Percentiles rank a stretch among this genome's conserved stretches.
Evolutionary conservation across 805 yeast species (phyloP).

Genomic region (Metschnikowia borealis): DNA sequence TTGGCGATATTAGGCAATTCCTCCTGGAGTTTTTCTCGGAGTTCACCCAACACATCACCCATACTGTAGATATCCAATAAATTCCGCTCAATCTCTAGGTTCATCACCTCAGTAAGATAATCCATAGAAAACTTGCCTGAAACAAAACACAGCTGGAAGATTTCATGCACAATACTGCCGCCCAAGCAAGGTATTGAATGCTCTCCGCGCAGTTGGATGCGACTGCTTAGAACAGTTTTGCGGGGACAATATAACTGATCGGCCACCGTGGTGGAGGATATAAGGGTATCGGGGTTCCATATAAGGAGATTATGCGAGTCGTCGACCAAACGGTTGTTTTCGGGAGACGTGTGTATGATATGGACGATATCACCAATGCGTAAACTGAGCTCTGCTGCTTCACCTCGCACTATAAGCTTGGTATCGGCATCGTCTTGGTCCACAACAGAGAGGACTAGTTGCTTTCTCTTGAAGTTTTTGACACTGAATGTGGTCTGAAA

Average conservation of each 20-base stretch:
- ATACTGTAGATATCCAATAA: slow-evolving; percentile 53
- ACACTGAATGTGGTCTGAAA: slow-evolving; percentile 27
- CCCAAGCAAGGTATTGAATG: slow-evolving; percentile 59
- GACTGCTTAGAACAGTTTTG: slow-evolving; percentile 56
- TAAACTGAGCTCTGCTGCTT: slow-evolving; percentile 51
- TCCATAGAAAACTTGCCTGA: slow-evolving; percentile 32
- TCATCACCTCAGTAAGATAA: slow-evolving; percentile 36
- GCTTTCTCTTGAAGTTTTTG: slow-evolving; percentile 33
- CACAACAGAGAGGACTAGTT: slow-evolving; percentile 51
- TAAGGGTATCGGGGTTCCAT: slow-evolving; percentile 76
- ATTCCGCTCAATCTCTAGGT: slow-evolving; percentile 39
- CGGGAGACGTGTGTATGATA: slow-evolving; percentile 45
- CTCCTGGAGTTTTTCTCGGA: slow-evolving; percentile 39
- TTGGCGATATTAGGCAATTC: slow-evolving; percentile 51
- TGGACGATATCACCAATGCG: slow-evolving; percentile 57
- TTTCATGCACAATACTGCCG: slow-evolving; percentile 80
- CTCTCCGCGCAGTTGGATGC: slow-evolving; percentile 62
- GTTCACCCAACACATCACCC: slow-evolving; percentile 43
- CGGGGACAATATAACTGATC: slow-evolving; percentile 73
- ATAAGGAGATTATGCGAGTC: slow-evolving; percentile 59
- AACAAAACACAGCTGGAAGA: slow-evolving; percentile 59
- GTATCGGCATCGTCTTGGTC: slow-evolving; percentile 29
- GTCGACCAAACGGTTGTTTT: slow-evolving; percentile 46
- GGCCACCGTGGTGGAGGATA: slow-evolving; percentile 80
- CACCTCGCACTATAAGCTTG: slow-evolving; percentile 56